These are phyloP conservation scores for Russula vinacea DNA, from an alignment of 768 basidiomycete species.

Conservation along the genomic window DNA sequence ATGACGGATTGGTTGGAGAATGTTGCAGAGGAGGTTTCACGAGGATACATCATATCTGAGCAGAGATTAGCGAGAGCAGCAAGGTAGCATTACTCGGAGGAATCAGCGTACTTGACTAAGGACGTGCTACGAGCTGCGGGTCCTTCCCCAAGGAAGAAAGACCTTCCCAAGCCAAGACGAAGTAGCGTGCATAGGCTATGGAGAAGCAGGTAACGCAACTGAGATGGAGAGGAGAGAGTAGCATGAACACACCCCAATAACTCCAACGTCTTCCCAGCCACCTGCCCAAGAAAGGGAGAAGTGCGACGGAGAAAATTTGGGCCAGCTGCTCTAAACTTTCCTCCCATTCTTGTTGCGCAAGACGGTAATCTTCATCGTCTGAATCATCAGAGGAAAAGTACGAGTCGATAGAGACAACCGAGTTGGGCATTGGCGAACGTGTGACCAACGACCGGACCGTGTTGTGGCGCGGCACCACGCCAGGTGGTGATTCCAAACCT, in stretches of 20 bases:
- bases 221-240: constrained; percentile 9
- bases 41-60: constrained; percentile 20
- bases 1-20: constrained; percentile 44
- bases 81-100: constrained; percentile 15
- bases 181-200: constrained; percentile 71
- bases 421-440: constrained; percentile 48
- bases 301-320: constrained; percentile 71
- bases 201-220: background rate
- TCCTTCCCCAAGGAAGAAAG: constrained; percentile 57
- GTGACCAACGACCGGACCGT: constrained; percentile 9
- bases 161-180: constrained; percentile 55
- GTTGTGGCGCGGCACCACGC: no score
- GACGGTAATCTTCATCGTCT: constrained; percentile 67
- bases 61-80: constrained; percentile 5
- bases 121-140: constrained; percentile 18
- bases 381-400: constrained; percentile 46
- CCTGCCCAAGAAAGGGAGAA: constrained; percentile 84
- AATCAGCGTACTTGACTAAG: constrained; percentile 4
- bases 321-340: constrained; percentile 84
- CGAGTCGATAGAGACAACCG: constrained; percentile 59
- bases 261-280: constrained; percentile 85
- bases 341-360: constrained; percentile 90
- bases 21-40: constrained; percentile 30
- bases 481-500: no score
- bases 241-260: constrained; percentile 65